A percentile compares a stretch with the other conserved stretches of the same genome.
Evolutionary conservation across 129 eudicot genomes (phyloP).

Genomic region (Oenanthe sinensis): DNA sequence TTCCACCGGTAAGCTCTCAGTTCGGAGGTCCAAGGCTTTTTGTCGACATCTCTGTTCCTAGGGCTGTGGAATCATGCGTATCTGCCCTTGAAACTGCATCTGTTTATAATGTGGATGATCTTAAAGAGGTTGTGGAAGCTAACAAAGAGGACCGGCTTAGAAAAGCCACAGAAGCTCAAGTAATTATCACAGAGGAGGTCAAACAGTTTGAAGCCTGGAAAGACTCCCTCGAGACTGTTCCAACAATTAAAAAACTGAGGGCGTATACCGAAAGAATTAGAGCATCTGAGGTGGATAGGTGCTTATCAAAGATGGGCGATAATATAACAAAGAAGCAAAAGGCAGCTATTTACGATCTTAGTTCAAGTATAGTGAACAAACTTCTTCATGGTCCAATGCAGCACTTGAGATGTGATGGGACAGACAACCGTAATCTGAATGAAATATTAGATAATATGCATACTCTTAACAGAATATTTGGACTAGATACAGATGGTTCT

Average conservation of each 20-base stretch:
- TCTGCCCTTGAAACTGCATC: conserved; percentile 36
- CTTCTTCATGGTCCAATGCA: conserved; percentile 94
- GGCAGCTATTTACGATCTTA: conserved; percentile 65
- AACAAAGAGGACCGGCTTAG: conserved; percentile 70
- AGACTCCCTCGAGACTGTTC: conserved; percentile 86
- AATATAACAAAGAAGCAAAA: conserved; percentile 42
- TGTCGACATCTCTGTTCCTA: conserved; percentile 72
- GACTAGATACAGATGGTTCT: conserved; percentile 55
- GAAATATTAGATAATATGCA: conserved; percentile 83
- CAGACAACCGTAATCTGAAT: conserved; percentile 34
- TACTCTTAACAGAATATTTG: conserved; percentile 66
- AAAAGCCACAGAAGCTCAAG: conserved; percentile 73
- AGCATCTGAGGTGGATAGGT: conserved; percentile 70
- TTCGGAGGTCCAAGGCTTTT: conserved; percentile 42
- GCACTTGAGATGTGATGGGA: conserved; percentile 72
- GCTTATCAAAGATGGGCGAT: conserved; percentile 60
- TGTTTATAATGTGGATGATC: conserved; percentile 81
- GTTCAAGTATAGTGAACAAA: conserved; percentile 66
- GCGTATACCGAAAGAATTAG: conserved; percentile 72
- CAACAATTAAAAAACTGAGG: conserved; percentile 78
- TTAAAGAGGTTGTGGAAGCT: conserved; percentile 66
- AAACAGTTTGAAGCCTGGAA: conserved; percentile 74
- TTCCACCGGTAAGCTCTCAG: conserved; percentile 27
- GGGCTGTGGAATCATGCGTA: conserved; percentile 64
- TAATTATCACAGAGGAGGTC: conserved; percentile 59